A percentile compares a stretch with the other conserved stretches of the same genome.
These are phyloP conservation scores for Colletotrichum acutatum DNA, from an alignment of 2,329 filamentous ascomycete genomes.

Conservation along the genomic window DNA sequence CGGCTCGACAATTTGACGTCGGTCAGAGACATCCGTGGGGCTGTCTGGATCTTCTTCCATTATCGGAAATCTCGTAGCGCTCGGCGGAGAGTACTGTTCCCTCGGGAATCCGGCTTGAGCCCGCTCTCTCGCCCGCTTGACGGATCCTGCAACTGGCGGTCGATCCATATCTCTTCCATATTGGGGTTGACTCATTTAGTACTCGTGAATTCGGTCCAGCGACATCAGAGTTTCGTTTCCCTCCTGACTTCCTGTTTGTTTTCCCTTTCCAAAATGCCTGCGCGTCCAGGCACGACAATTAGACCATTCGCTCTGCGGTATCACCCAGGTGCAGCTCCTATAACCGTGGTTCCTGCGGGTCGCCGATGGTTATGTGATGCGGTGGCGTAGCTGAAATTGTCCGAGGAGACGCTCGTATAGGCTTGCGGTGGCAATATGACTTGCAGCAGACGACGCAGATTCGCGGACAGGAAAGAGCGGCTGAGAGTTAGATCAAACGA, in stretches of 20 bases:
- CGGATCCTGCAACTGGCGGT: conserved; percentile 58
- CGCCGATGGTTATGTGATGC: conserved; percentile 10
- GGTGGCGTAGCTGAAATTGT: conserved; percentile 29
- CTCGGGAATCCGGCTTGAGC: conserved; percentile 53
- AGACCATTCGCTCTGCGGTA: conserved; percentile 26
- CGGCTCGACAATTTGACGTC: conserved; percentile 40
- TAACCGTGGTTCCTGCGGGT: conserved; percentile 24
- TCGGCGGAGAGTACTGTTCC: conserved; percentile 38
- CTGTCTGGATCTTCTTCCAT: conserved; percentile 31
- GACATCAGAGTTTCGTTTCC: conserved; percentile 39
- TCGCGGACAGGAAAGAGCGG: conserved; percentile 27
- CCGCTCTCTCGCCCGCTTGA: conserved; percentile 65
- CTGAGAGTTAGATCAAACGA: conserved; percentile 29
- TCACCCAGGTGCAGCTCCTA: conserved; percentile 23
- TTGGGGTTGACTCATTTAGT: conserved; percentile 66
- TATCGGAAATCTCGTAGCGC: conserved; percentile 42
- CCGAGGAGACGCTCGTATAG: conserved; percentile 39
- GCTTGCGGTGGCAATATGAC: conserved; percentile 8
- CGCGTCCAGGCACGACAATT: conserved; percentile 25
- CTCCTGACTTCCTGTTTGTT: conserved; percentile 34
- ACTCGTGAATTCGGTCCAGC: conserved; percentile 39
- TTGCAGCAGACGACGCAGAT: conserved; percentile 20
- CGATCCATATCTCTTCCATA: conserved; percentile 65
- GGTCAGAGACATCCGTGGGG: conserved; percentile 32
- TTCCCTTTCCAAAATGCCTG: conserved; percentile 33